A percentile compares a stretch with the other conserved stretches of the same genome.
Evolutionary conservation across 139 green algal species (phyloP).

Genomic region (Picochlorum sp.): DNA sequence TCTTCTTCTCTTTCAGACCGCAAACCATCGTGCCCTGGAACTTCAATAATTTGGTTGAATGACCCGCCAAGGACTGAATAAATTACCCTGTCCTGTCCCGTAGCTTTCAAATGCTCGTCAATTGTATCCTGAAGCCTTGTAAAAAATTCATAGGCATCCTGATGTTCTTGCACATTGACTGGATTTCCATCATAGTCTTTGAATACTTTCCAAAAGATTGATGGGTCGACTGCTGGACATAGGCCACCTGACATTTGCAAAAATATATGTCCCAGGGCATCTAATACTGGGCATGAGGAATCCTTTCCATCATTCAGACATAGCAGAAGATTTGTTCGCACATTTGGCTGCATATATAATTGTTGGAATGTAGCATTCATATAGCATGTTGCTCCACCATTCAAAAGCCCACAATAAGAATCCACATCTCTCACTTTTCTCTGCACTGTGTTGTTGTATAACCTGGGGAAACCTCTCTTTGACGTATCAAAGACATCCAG

Average conservation of each 20-base stretch:
- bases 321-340: slow-evolving; percentile 36
- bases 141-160: slow-evolving; percentile 91
- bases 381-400: slow-evolving; percentile 88
- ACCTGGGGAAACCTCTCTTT: neutral
- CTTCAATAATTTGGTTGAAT: slow-evolving; percentile 62
- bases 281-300: slow-evolving; percentile 54
- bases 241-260: slow-evolving; percentile 47
- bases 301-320: slow-evolving; percentile 25
- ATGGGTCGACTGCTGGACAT: slow-evolving; percentile 36
- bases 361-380: slow-evolving; percentile 94
- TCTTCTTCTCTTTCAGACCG: slow-evolving; percentile 65
- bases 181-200: slow-evolving; percentile 81
- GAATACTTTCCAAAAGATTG: slow-evolving; percentile 71
- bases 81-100: slow-evolving; percentile 42
- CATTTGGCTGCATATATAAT: slow-evolving; percentile 84
- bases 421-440: neutral
- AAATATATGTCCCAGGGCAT: slow-evolving; percentile 65
- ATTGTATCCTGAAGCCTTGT: slow-evolving; percentile 66
- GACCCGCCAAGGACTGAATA: slow-evolving; percentile 61
- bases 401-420: slow-evolving; percentile 44
- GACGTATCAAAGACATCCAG: no score
- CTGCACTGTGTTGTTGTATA: slow-evolving; percentile 4
- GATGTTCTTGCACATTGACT: slow-evolving; percentile 81
- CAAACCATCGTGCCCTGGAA: slow-evolving; percentile 16
- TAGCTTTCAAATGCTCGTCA: slow-evolving; percentile 46